phyloP scores from a whole-genome alignment of 257 asterid genomes.

The Anisodus tanguticus region DNA sequence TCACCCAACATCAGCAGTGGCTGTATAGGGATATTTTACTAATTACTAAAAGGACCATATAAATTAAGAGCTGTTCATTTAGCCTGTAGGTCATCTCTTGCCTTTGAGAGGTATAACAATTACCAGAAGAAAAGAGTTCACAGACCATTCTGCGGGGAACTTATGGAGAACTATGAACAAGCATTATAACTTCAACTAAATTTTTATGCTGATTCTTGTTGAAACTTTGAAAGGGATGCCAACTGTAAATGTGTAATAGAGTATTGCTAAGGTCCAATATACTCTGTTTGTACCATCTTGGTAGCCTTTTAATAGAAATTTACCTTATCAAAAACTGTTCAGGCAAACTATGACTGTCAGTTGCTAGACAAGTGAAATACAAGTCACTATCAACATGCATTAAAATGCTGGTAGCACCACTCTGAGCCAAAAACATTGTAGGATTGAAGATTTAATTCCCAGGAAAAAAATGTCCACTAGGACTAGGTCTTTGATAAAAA shows the following conservation, averaged over 20 bases:
- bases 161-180: not conserved
- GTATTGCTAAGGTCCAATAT: not conserved
- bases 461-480: too few species aligned
- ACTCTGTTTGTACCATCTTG: not conserved
- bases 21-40: slow-evolving; percentile 28
- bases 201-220: not conserved
- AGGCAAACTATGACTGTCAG: not conserved
- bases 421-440: not conserved
- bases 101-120: slow-evolving; percentile 32
- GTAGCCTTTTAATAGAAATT: not conserved
- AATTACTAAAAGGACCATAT: slow-evolving; percentile 38
- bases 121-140: not conserved
- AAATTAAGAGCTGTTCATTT: slow-evolving; percentile 19
- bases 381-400: not conserved
- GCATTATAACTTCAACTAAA: not conserved
- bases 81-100: slow-evolving; percentile 16
- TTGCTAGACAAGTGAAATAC: not conserved
- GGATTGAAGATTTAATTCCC: too few species aligned
- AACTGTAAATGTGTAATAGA: not conserved
- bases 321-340: not conserved
- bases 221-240: not conserved
- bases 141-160: slow-evolving; percentile 4
- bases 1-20: slow-evolving; percentile 11
- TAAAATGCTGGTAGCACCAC: not conserved
- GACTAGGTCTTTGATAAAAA: too few species aligned